Percentiles rank a stretch among this genome's conserved stretches.
Evolutionary conservation across 805 yeast genomes (phyloP).

Genomic region (Zygosaccharomyces siamensis): DNA sequence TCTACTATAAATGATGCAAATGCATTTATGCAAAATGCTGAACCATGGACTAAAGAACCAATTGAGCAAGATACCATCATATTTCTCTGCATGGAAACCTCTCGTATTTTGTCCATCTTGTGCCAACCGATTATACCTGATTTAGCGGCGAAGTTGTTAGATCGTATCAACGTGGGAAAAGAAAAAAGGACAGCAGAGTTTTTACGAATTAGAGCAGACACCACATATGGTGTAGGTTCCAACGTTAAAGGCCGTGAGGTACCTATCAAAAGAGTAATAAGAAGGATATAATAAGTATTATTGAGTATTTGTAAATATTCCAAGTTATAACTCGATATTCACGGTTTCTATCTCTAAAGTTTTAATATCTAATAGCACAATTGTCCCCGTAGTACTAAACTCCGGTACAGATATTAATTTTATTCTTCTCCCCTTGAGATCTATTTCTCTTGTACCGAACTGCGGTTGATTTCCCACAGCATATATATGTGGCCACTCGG

Average conservation of each 20-base stretch:
- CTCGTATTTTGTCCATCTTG: slow-evolving; percentile 61
- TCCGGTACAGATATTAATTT: slow-evolving; percentile 65
- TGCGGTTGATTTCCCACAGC: slow-evolving; percentile 78
- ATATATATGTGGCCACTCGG: slow-evolving; percentile 79
- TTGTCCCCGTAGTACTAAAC: slow-evolving; percentile 59
- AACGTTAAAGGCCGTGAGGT: slow-evolving; percentile 46
- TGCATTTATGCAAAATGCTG: slow-evolving; percentile 56
- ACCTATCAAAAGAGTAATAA: slow-evolving; percentile 40
- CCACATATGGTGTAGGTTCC: slow-evolving; percentile 53
- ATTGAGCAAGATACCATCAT: slow-evolving; percentile 51
- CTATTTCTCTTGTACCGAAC: slow-evolving; percentile 45
- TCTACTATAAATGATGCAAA: slow-evolving; percentile 55
- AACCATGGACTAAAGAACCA: slow-evolving; percentile 63
- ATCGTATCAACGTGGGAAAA: slow-evolving; percentile 52
- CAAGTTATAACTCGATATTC: slow-evolving; percentile 21
- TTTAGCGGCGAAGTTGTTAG: slow-evolving; percentile 51
- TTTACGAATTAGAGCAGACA: slow-evolving; percentile 55
- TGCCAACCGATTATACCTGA: slow-evolving; percentile 71
- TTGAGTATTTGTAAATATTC: slow-evolving; percentile 6
- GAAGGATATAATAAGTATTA: background rate
- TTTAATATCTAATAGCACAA: slow-evolving; percentile 56
- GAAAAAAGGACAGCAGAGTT: slow-evolving; percentile 40
- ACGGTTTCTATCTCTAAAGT: slow-evolving; percentile 54
- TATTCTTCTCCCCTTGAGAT: slow-evolving; percentile 40
- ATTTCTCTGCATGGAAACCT: slow-evolving; percentile 61